A percentile compares a stretch with the other conserved stretches of the same genome.
Evolutionary conservation across 2,329 filamentous ascomycete genomes (phyloP).

Genomic region (Diaporthe eres): DNA sequence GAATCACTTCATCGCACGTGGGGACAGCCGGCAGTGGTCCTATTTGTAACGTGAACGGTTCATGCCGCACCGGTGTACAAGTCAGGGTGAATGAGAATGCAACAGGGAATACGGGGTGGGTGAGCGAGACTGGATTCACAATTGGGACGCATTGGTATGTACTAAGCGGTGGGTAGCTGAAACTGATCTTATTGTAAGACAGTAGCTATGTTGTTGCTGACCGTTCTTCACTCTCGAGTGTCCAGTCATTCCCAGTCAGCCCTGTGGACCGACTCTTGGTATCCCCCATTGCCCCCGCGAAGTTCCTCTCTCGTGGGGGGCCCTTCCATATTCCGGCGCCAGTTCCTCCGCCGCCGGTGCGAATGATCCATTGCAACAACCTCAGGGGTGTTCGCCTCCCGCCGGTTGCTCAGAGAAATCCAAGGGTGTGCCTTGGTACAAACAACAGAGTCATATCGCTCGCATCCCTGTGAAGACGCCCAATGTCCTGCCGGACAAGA

Average conservation of each 20-base stretch:
- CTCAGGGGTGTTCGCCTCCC: background rate
- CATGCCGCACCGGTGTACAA: background rate
- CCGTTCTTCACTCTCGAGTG: conserved; percentile 17
- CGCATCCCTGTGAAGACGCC: conserved; percentile 29
- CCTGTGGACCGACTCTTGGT: conserved; percentile 19
- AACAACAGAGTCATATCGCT: conserved; percentile 23
- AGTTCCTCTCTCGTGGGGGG: background rate
- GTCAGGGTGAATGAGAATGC: background rate
- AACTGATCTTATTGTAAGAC: conserved; percentile 38
- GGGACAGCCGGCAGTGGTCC: background rate
- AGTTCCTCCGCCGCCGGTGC: conserved; percentile 8
- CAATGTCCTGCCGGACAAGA: conserved; percentile 13
- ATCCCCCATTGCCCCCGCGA: background rate
- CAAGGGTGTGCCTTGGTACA: conserved; percentile 27
- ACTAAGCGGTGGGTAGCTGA: conserved; percentile 28
- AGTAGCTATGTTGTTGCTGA: conserved; percentile 26
- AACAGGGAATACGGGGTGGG: background rate
- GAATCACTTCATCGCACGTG: conserved; percentile 33
- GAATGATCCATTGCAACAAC: conserved; percentile 4
- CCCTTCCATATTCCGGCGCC: conserved; percentile 6
- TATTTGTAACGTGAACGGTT: background rate
- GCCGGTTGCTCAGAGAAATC: conserved; percentile 4
- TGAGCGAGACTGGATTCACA: background rate
- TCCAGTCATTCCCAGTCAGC: conserved; percentile 23
- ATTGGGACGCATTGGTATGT: background rate